Conservation (phyloP, 2,329 filamentous ascomycete species). For the Chaetomiaceae sp. region DNA sequence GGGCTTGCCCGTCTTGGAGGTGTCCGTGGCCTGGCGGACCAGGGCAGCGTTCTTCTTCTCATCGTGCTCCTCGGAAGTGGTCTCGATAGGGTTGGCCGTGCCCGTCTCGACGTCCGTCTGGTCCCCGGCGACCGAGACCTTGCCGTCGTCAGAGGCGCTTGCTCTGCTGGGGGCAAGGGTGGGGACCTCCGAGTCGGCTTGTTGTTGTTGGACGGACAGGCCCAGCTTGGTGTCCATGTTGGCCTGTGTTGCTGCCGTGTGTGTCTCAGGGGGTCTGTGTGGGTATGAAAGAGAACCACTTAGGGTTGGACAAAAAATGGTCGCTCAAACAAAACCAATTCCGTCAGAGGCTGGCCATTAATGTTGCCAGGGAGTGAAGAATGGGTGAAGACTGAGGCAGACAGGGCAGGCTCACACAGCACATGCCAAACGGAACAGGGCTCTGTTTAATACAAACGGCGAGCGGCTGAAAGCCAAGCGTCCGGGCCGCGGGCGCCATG, state of each 20-base stretch:
- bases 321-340: too few relatives aligned
- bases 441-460: background rate
- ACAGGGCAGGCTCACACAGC: background rate
- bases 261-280: background rate
- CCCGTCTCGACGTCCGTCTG: slow-evolving; percentile 13
- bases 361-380: too few relatives aligned
- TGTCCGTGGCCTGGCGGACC: slow-evolving; percentile 25
- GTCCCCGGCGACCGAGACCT: slow-evolving; percentile 18
- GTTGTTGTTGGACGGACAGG: background rate
- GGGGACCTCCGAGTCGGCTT: slow-evolving; percentile 21
- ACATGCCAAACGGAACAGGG: background rate
- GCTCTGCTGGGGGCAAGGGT: slow-evolving; percentile 25
- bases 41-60: slow-evolving; percentile 17
- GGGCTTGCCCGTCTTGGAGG: slow-evolving; percentile 25
- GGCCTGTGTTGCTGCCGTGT: background rate
- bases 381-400: background rate
- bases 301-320: too few relatives aligned
- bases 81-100: slow-evolving; percentile 14
- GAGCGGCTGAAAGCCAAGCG: background rate
- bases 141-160: slow-evolving; percentile 26
- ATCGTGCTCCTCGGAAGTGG: slow-evolving; percentile 3
- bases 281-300: too few relatives aligned
- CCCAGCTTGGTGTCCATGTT: slow-evolving; percentile 17
- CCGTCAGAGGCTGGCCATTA: too few relatives aligned
- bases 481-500: background rate